Percentiles rank a stretch among this genome's conserved stretches.
Evolutionary conservation across 148 eudicot species (phyloP).

Genomic region (Rhododendron mucronatum): DNA sequence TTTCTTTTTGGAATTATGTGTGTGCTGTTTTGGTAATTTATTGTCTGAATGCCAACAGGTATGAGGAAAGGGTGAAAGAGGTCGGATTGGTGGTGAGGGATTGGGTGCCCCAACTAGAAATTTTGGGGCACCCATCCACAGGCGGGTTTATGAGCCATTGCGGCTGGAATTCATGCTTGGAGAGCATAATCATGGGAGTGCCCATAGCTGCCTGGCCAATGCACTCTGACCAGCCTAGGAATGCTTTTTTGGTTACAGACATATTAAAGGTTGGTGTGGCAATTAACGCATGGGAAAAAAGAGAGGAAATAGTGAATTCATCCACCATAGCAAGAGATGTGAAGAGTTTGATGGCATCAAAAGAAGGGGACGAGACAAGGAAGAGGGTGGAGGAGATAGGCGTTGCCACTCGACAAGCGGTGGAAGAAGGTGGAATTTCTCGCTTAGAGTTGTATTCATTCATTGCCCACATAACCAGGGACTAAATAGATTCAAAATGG

Average conservation of each 20-base stretch:
- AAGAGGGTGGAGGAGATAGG: too few species aligned
- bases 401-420: too few species aligned
- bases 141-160: neutral
- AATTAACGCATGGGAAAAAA: neutral
- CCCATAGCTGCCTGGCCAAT: neutral
- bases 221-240: slow-evolving; percentile 3
- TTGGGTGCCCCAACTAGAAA: neutral
- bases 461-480: neutral
- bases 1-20: too few species aligned
- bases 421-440: too few species aligned
- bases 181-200: neutral
- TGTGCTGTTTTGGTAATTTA: neutral
- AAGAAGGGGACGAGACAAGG: too few species aligned
- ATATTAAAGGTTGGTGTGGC: neutral
- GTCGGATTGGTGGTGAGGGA: neutral
- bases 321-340: neutral
- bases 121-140: neutral
- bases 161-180: slow-evolving; percentile 5
- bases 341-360: too few species aligned
- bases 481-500: neutral
- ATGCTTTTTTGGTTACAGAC: neutral
- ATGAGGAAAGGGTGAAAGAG: neutral
- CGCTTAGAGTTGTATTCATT: too few species aligned
- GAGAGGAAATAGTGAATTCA: neutral
- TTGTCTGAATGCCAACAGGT: neutral